A percentile compares a stretch with the other conserved stretches of the same genome.
phyloP scores from a whole-genome alignment of 257 asterid species.

The Solanum rostratum region DNA sequence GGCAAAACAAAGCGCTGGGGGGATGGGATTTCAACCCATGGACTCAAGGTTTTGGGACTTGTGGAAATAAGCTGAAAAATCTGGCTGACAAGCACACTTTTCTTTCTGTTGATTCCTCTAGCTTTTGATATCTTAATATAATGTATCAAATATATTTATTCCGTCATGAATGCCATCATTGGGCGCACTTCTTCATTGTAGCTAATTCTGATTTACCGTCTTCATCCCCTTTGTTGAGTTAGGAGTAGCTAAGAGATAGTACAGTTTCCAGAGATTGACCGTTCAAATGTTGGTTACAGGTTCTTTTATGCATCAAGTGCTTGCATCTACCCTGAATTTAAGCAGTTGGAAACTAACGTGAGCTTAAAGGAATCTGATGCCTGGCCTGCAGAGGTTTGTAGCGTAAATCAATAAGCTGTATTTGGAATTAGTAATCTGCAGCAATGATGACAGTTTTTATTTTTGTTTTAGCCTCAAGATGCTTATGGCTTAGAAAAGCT shows the following conservation, averaged over 20 bases:
- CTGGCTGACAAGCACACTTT: background rate
- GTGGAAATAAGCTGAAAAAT: background rate
- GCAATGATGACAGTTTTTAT: background rate
- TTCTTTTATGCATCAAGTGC: conserved; percentile 92
- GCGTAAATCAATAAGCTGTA: background rate
- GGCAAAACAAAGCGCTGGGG: background rate
- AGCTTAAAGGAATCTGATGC: conserved; percentile 95
- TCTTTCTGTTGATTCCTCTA: background rate
- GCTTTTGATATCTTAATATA: background rate
- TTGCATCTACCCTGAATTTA: conserved; percentile 86
- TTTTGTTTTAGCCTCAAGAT: conserved; percentile 66
- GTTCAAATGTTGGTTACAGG: conserved; percentile 22
- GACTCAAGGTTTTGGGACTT: background rate
- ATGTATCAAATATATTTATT: background rate
- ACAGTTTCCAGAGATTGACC: background rate
- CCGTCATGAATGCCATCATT: background rate
- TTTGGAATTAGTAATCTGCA: background rate
- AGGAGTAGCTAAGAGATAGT: background rate
- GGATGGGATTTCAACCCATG: background rate
- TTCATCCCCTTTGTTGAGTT: background rate
- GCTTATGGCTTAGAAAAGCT: conserved; percentile 90
- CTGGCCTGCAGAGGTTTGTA: conserved; percentile 89
- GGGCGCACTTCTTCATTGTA: background rate
- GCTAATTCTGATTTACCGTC: background rate
- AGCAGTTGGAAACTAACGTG: conserved; percentile 86